Evolutionary conservation across 192 early-diverging fungal species (phyloP), one percentile per base, ranked within the genome.

Genomic region (Coemansia erecta): DNA sequence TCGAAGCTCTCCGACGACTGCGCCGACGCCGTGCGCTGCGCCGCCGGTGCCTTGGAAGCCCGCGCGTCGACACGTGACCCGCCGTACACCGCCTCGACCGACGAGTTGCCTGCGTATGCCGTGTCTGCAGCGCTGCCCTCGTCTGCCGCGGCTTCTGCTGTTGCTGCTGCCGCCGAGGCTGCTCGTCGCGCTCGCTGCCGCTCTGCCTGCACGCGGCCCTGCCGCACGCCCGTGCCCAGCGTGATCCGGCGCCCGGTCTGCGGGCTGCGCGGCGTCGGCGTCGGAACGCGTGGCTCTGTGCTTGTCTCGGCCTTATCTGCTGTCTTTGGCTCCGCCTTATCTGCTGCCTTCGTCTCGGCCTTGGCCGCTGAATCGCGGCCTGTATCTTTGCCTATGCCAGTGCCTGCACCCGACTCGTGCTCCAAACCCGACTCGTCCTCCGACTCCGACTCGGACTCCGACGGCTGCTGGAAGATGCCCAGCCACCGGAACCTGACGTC

Each of bases 401-500:
- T n/a, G n/a, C 62, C 1, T 31, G 28, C 42, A 13, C 17, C 42
- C 42, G 8, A 44, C 42, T 14, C 42, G 17, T 31, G 2, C 28
- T 31, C 28, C 28, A 7, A 31, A 31, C 7, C 28, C 28, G 28
- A 31, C 7, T 31, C 28, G 15, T 26, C 14, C 21, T 65, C 67
- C 0, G n/a, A n/a, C n/a, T n/a, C n/a, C n/a, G n/a, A n/a, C n/a
- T n/a, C n/a, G n/a, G 61, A 41, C 37, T 71, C 69, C 13, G 69
- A 40, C n/a, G 76, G 70, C 55, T 69, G 60, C 50, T 79, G 66
- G 42, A 72, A 79, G 2, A 79, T 79, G 31, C 66, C 76, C 40
- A 79, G 60, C 76, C 76, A 79, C 58, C 76, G 76, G 46, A 79
- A 79, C 33, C 76, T 70, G 26, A 79, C 63, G 46, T 79, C 76